phyloP scores from a whole-genome alignment of 2,329 filamentous ascomycete genomes.

The Mycosphaerella sp. region DNA sequence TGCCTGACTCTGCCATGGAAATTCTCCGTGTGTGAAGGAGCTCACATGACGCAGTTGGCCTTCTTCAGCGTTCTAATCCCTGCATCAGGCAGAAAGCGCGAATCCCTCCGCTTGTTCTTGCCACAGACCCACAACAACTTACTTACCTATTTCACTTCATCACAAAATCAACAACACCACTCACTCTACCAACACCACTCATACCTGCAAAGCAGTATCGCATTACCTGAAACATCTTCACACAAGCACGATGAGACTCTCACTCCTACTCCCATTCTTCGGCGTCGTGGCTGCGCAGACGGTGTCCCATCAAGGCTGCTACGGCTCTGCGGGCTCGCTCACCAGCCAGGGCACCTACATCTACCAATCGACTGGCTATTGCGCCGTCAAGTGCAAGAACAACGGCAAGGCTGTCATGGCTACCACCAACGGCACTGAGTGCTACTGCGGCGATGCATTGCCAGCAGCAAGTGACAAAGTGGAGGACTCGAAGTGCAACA shows the following conservation, averaged over 20 bases:
- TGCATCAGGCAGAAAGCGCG: no score
- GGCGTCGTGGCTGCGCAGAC: constrained; percentile 15
- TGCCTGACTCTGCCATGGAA: no score
- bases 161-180: not conserved
- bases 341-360: constrained; percentile 43
- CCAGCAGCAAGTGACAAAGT: constrained; percentile 53
- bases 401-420: constrained; percentile 53
- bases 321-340: constrained; percentile 42
- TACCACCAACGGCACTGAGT: constrained; percentile 56
- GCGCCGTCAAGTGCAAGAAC: constrained; percentile 45
- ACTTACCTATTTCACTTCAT: no score
- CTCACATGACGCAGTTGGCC: no score
- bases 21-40: no score
- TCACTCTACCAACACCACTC: not conserved
- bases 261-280: constrained; percentile 12
- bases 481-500: constrained; percentile 56
- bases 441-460: constrained; percentile 66
- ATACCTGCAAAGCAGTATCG: not conserved
- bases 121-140: no score
- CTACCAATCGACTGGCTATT: constrained; percentile 52
- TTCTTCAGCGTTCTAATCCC: no score
- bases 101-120: no score
- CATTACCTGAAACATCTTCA: not conserved
- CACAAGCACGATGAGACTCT: constrained; percentile 1
- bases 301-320: constrained; percentile 44